Base-by-base conservation (phyloP, 371 early-diverging fungal genomes). In the Circinella minor region DNA sequence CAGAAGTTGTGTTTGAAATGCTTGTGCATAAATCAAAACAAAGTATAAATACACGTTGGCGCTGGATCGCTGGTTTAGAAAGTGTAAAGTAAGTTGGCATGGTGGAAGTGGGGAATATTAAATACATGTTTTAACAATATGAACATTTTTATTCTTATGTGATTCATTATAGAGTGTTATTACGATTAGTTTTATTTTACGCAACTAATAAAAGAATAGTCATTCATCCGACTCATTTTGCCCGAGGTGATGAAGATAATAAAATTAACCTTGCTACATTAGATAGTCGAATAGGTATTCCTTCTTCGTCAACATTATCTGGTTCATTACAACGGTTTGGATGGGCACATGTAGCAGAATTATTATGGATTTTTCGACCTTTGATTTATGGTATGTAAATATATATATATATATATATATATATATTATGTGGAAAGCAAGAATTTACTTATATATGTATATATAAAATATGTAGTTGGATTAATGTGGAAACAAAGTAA, bases 151-250 rank as follows among this genome's bases (percentile, higher is more conserved):
- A 59, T 5, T 51, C n/a, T 27, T 27, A 11, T 38, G 11, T 8
- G n/a, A 36, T 36, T 43, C 11, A n/a, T 17, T 38, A 27, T 39
- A 79, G 82, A 69, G 72, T 71, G 1, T 8, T 77, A 4, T 63
- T 79, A 48, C 77, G 83, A 3, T 43, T 77, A 6, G 15, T 72
- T 10, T 20, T 82, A 39, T 78, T 77, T 62, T 78, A 71, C 48
- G 61, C 66, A 4, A 51, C 77, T 9, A 51, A 63, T 15, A 55
- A 51, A 13, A 61, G 65, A 17, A 80, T 78, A 69, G 59, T 82
- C 4, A 55, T 82, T 0, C 83, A 82, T 64, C 83, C 83, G 37
- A 80, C 81, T 7, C 83, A 82, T 57, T 68, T 78, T 8, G 72
- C 78, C 5, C 74, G 83, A 48, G 75, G 76, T 57, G 63, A 63